These are phyloP conservation scores for Beta vulgaris DNA, from an alignment of 148 eudicot species.

Conservation along the genomic window DNA sequence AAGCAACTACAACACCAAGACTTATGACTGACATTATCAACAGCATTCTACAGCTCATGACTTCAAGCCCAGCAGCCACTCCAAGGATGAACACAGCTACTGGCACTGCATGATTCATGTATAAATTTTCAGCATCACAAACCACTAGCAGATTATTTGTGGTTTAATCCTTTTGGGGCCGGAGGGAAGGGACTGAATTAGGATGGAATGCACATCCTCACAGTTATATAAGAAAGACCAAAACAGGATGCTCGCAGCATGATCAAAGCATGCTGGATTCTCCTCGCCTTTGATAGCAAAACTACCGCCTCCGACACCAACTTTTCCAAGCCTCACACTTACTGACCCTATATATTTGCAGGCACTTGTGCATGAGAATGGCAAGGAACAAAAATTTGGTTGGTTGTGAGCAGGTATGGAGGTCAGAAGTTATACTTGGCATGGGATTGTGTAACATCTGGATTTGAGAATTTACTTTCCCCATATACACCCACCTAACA, in stretches of 20 bases:
- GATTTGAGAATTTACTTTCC: too few species aligned
- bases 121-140: constrained; percentile 26
- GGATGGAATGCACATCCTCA: too few species aligned
- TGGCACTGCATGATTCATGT: constrained; percentile 68
- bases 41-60: constrained; percentile 94
- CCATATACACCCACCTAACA: too few species aligned
- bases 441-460: too few species aligned
- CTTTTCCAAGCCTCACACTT: background rate
- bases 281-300: too few species aligned
- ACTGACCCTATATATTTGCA: background rate
- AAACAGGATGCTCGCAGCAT: background rate
- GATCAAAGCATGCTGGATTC: background rate
- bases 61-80: constrained; percentile 93
- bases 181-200: background rate
- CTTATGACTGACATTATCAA: constrained; percentile 95
- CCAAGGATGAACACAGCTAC: constrained; percentile 95
- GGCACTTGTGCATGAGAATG: background rate
- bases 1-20: constrained; percentile 89
- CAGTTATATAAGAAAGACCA: background rate
- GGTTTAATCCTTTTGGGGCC: background rate
- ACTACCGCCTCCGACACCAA: too few species aligned
- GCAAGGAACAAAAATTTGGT: too few species aligned
- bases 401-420: too few species aligned
- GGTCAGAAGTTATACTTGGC: too few species aligned
- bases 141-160: background rate